Percentiles rank a stretch among this genome's conserved stretches.
These are phyloP conservation scores for Geranium incanum DNA, from an alignment of 441 rosid species.

Conservation along the genomic window DNA sequence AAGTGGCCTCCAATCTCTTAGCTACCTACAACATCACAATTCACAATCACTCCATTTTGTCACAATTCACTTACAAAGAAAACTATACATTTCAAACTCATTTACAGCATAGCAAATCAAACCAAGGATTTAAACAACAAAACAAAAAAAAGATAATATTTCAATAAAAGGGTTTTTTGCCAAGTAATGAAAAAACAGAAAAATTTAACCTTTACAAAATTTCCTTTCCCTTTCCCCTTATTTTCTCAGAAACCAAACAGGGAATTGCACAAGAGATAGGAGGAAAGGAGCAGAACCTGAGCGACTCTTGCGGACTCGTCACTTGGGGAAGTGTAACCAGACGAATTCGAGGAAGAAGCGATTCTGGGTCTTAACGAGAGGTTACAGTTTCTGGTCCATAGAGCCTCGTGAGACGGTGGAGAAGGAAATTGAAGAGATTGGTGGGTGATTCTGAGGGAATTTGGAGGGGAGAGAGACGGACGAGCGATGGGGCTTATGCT, in stretches of 20 bases:
- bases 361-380: not conserved
- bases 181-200: not conserved
- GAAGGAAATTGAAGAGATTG: constrained; percentile 11
- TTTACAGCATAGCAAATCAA: not conserved
- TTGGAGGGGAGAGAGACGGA: not conserved
- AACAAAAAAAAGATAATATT: not conserved
- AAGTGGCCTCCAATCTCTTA: constrained; percentile 79
- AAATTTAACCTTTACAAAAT: not conserved
- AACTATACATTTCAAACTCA: not conserved
- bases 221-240: not conserved
- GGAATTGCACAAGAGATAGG: not conserved
- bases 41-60: constrained; percentile 3
- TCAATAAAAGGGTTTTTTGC: not conserved
- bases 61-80: constrained; percentile 10
- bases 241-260: constrained; percentile 10
- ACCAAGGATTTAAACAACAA: not conserved
- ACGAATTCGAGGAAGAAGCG: constrained; percentile 3
- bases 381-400: too few species aligned
- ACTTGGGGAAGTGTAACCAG: constrained; percentile 5
- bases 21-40: constrained; percentile 49
- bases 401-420: not conserved
- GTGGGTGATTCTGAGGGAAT: not conserved
- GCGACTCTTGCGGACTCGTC: constrained; percentile 7
- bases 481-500: not conserved
- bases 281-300: constrained; percentile 5